Conservation (phyloP, 805 yeast species). For the Kodamaea laetipori region DNA sequence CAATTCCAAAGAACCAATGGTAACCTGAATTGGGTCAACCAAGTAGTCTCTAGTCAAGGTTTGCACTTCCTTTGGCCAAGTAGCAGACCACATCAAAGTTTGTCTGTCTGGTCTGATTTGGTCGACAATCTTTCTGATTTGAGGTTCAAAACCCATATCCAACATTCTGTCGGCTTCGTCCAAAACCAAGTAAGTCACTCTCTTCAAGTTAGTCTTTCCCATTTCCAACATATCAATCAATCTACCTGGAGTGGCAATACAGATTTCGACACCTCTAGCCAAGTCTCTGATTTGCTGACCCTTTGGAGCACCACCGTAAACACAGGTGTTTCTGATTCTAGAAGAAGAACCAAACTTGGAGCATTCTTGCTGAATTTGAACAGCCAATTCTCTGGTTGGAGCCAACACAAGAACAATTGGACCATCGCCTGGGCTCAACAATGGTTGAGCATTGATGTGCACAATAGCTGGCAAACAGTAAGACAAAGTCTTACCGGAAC, state of each 20-base stretch:
- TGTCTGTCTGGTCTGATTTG: constrained; percentile 99
- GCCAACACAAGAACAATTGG: constrained; percentile 95
- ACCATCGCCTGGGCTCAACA: constrained; percentile 92
- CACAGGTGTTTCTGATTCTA: constrained; percentile 94
- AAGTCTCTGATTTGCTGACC: constrained; percentile 98
- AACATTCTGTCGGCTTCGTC: constrained; percentile 99
- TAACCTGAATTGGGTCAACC: constrained; percentile 92
- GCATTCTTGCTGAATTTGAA: constrained; percentile 95
- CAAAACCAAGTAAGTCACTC: constrained; percentile 94
- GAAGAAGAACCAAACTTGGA: constrained; percentile 91
- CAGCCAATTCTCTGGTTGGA: constrained; percentile 98
- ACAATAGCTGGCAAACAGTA: constrained; percentile 97
- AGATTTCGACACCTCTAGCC: constrained; percentile 91
- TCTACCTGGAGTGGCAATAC: constrained; percentile 99
- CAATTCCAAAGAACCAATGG: constrained; percentile 92
- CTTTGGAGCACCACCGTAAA: constrained; percentile 99
- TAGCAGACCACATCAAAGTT: constrained; percentile 99
- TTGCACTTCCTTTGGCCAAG: constrained; percentile 99
- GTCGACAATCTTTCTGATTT: constrained; percentile 95
- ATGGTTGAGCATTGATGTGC: constrained; percentile 97
- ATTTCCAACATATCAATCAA: constrained; percentile 95
- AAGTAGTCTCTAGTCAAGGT: constrained; percentile 88
- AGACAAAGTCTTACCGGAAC: constrained; percentile 97
- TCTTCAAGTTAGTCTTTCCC: constrained; percentile 90
- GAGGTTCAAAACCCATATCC: constrained; percentile 99